These are phyloP conservation scores for Trichophyton rubrum DNA, from an alignment of 2,329 filamentous ascomycete species.

Conservation along the genomic window DNA sequence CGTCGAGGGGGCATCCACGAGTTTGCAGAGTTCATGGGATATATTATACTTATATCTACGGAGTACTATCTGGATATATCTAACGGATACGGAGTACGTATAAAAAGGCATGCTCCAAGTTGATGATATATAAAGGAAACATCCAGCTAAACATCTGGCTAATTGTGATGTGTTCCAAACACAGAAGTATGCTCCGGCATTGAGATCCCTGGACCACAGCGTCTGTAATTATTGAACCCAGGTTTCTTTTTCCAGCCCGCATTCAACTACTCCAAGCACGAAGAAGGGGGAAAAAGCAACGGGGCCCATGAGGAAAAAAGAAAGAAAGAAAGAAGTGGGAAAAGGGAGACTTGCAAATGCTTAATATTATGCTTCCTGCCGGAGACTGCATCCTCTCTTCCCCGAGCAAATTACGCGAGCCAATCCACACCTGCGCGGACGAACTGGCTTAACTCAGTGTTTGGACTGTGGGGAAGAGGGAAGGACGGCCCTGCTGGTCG, in stretches of 20 bases:
- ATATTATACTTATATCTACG: background rate
- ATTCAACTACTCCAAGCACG: too few relatives aligned
- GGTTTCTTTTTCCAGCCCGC: background rate
- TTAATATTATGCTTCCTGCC: slow-evolving; percentile 3
- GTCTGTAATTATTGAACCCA: background rate
- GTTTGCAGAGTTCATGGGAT: background rate
- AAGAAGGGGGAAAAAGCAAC: background rate
- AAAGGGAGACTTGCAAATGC: background rate
- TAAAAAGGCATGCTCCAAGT: too few relatives aligned
- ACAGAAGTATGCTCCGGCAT: background rate
- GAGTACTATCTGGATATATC: background rate
- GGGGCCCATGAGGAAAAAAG: background rate
- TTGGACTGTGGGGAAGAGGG: background rate
- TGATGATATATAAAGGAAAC: too few relatives aligned
- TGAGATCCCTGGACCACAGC: background rate
- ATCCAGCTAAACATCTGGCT: background rate
- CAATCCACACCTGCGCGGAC: slow-evolving; percentile 1
- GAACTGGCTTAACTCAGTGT: background rate
- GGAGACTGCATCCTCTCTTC: background rate
- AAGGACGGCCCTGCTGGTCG: background rate
- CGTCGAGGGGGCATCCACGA: too few relatives aligned
- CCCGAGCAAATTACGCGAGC: slow-evolving; percentile 3
- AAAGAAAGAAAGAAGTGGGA: background rate
- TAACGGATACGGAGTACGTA: too few relatives aligned
- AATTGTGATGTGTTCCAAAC: slow-evolving; percentile 2